phyloP scores from a whole-genome alignment of 768 basidiomycete genomes.

The Pleurotus pulmonarius region DNA sequence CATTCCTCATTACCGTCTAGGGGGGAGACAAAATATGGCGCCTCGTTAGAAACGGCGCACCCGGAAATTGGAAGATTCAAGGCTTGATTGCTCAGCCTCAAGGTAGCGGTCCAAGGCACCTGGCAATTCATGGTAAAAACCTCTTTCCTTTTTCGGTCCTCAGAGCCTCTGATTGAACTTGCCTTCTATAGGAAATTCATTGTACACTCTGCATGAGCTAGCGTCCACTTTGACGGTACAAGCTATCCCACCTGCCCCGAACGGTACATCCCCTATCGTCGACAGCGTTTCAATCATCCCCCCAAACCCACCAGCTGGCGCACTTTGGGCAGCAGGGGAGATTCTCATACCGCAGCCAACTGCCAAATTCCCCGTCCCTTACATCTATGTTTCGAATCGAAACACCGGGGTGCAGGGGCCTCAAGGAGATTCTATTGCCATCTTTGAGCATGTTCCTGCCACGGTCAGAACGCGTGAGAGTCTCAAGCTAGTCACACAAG shows the following conservation, averaged over 20 bases:
- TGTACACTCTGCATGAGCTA: slow-evolving; percentile 52
- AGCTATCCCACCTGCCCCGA: slow-evolving; percentile 45
- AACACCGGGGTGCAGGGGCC: slow-evolving; percentile 48
- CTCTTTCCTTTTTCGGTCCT: neutral
- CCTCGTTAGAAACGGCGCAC: slow-evolving; percentile 36
- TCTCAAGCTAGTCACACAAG: slow-evolving; percentile 37
- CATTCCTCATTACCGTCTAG: slow-evolving; percentile 24
- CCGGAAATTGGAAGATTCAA: slow-evolving; percentile 49
- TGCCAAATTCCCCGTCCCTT: slow-evolving; percentile 41
- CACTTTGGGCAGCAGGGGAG: slow-evolving; percentile 55
- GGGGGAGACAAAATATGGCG: slow-evolving; percentile 72
- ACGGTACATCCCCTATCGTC: slow-evolving; percentile 47
- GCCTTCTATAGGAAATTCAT: slow-evolving; percentile 28
- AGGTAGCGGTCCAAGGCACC: slow-evolving; percentile 65
- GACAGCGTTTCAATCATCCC: slow-evolving; percentile 50
- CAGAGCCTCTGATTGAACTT: neutral
- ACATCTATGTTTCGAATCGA: slow-evolving; percentile 68
- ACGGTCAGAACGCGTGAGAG: slow-evolving; percentile 16
- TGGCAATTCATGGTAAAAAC: slow-evolving; percentile 28
- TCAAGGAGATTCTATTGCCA: slow-evolving; percentile 59
- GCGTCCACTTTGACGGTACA: slow-evolving; percentile 57
- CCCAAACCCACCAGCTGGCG: slow-evolving; percentile 28
- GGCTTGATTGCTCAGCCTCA: slow-evolving; percentile 57
- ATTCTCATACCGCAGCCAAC: slow-evolving; percentile 55
- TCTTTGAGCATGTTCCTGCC: slow-evolving; percentile 40